These are phyloP conservation scores for Selenicereus undatus DNA, from an alignment of 148 eudicot species.

Conservation along the genomic window DNA sequence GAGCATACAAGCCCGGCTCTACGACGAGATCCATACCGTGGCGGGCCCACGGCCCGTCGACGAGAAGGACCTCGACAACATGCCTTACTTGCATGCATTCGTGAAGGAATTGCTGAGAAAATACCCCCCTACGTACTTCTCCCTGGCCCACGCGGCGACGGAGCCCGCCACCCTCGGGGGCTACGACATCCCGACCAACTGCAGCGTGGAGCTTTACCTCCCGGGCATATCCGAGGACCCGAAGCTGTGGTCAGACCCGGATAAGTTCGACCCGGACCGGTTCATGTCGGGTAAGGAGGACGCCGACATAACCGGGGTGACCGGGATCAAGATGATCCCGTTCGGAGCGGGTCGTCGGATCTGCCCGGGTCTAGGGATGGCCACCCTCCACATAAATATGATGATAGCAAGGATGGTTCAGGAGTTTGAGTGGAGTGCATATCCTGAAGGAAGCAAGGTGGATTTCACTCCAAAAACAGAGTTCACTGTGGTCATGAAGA, in stretches of 20 bases:
- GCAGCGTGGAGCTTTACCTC: conserved; percentile 64
- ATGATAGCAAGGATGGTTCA: conserved; percentile 88
- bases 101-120: conserved; percentile 74
- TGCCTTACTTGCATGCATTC: conserved; percentile 72
- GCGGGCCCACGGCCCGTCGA: conserved; percentile 51
- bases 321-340: conserved; percentile 73
- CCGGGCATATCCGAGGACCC: conserved; percentile 82
- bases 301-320: conserved; percentile 71
- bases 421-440: conserved; percentile 75
- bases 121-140: conserved; percentile 89
- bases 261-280: conserved; percentile 75
- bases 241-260: conserved; percentile 59
- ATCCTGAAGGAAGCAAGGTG: conserved; percentile 50
- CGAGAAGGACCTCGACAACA: conserved; percentile 61
- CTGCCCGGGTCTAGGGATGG: conserved; percentile 87
- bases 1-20: conserved; percentile 41
- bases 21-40: conserved; percentile 48
- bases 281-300: conserved; percentile 68
- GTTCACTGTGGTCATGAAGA: conserved; percentile 93
- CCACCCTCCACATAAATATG: conserved; percentile 64
- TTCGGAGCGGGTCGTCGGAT: conserved; percentile 88
- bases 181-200: conserved; percentile 59
- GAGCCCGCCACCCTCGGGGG: conserved; percentile 68
- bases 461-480: conserved; percentile 76
- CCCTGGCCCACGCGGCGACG: conserved; percentile 69